Conservation (phyloP, 2,329 filamentous ascomycete genomes). For the Ophiosphaerella narmari region DNA sequence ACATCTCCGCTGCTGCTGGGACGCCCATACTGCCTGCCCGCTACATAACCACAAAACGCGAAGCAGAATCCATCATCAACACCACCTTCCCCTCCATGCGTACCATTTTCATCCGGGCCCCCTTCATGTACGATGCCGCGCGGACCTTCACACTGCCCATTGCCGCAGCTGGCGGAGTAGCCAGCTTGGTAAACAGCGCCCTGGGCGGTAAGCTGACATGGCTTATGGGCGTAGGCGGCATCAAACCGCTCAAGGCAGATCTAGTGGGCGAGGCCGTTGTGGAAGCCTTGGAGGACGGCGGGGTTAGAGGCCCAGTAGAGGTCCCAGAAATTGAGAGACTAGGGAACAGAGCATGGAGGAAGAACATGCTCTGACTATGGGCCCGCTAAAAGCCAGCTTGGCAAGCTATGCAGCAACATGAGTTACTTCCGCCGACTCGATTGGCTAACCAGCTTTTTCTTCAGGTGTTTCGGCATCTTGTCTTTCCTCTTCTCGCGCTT, state of each 20-base stretch:
- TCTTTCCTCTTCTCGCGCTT: slow-evolving; percentile 91
- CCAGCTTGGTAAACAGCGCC: slow-evolving; percentile 75
- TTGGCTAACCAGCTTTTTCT: slow-evolving; percentile 79
- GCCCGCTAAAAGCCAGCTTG: background rate
- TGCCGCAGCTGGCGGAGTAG: slow-evolving; percentile 75
- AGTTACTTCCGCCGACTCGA: slow-evolving; percentile 64
- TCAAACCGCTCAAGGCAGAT: slow-evolving; percentile 87
- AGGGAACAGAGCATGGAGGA: slow-evolving; percentile 83
- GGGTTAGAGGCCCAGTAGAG: slow-evolving; percentile 75
- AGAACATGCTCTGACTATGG: slow-evolving; percentile 72
- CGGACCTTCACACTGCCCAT: slow-evolving; percentile 82
- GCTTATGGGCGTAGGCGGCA: slow-evolving; percentile 79
- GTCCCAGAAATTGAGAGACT: slow-evolving; percentile 79
- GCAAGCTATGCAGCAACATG: too few relatives aligned
- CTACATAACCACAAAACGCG: slow-evolving; percentile 90
- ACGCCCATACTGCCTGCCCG: slow-evolving; percentile 81
- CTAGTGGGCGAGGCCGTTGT: slow-evolving; percentile 86
- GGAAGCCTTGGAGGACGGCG: slow-evolving; percentile 78
- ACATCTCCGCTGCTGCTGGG: slow-evolving; percentile 85
- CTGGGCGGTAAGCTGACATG: slow-evolving; percentile 76
- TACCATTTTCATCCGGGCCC: slow-evolving; percentile 79
- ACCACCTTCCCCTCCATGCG: slow-evolving; percentile 75
- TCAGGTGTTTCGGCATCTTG: slow-evolving; percentile 95
- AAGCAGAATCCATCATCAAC: slow-evolving; percentile 79
- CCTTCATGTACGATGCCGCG: slow-evolving; percentile 86